Evolutionary conservation across 1,284 basidiomycete species (phyloP), one percentile per base, ranked within the genome.

Genomic region (Chalciporus piperatoides): DNA sequence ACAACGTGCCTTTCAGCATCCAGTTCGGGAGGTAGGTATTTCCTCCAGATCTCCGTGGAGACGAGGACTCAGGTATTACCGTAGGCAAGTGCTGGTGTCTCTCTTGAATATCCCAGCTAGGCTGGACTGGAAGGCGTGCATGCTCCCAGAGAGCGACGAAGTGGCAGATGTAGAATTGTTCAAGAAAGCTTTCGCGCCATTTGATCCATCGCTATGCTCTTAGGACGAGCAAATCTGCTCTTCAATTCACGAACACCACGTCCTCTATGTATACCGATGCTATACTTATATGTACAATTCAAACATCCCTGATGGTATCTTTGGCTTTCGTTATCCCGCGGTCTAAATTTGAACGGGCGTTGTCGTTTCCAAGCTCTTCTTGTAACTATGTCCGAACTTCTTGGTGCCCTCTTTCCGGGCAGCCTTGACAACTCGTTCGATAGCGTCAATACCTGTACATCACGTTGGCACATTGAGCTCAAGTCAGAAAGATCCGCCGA

Each of bases 121-220:
- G 41, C 72, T 86, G 42, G 92, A 97, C 63, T 97, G 94, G 94
- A 95, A 92, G 66, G 80, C 78, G 2, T 97, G 95, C 63, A 73
- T 79, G 59, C 78, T 90, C 55, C 73, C 82, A 4, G 89, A 92
- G 42, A 84, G 84, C 19, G 89, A 92, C 59, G 93, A 97, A 61
- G 86, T 74, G 61, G 79, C 78, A 19, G 93, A 96, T 65, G 88
- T 82, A 3, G 71, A 81, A 46, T 79, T 80, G 49, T 95, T 97
- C 70, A 95, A 93, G 64, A 72, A 76, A 36, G 90, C 86, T 1
- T 94, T 95, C 61, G 75, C 79, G 15, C 70, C 78, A 3, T 93
- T 92, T 65, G 84, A 91, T 65, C 80, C 81, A 2, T 69, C 67
- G 2, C 44, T 64, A 39, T 64, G 43, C 62, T 47, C 14, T 17